Percentiles rank a stretch among this genome's conserved stretches.
phyloP scores from a whole-genome alignment of 805 yeast species.

The Saccharomycopsis selenospora region DNA sequence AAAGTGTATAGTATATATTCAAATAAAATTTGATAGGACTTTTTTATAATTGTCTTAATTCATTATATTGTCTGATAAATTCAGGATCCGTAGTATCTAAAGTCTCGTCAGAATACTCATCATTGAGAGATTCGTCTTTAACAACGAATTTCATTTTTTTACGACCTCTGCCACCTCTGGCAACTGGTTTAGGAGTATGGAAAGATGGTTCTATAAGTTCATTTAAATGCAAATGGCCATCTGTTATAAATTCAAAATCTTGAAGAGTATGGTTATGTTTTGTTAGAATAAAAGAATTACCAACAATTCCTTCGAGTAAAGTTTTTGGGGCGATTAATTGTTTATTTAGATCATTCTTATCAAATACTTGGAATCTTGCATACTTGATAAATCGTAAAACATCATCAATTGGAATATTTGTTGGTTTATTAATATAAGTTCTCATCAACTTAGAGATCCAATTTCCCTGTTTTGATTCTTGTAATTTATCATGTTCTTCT shows the following conservation, averaged over 20 bases:
- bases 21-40: too few species aligned
- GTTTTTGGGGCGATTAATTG: neutral
- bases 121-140: neutral
- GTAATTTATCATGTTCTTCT: neutral
- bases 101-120: neutral
- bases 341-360: slow-evolving; percentile 1
- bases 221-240: neutral
- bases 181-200: neutral
- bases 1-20: too few species aligned
- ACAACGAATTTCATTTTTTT: neutral
- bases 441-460: neutral
- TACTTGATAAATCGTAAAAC: neutral
- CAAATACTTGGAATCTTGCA: slow-evolving; percentile 4
- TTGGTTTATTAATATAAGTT: neutral
- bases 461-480: neutral
- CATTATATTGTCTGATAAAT: neutral
- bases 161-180: neutral
- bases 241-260: neutral
- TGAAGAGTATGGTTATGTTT: neutral
- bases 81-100: neutral
- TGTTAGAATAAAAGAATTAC: neutral
- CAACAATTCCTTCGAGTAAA: neutral
- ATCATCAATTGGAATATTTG: neutral
- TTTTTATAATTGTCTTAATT: neutral
- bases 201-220: neutral